A percentile compares a stretch with the other conserved stretches of the same genome.
phyloP scores from a whole-genome alignment of 495 filamentous ascomycete species.

The Annulohypoxylon bovei region DNA sequence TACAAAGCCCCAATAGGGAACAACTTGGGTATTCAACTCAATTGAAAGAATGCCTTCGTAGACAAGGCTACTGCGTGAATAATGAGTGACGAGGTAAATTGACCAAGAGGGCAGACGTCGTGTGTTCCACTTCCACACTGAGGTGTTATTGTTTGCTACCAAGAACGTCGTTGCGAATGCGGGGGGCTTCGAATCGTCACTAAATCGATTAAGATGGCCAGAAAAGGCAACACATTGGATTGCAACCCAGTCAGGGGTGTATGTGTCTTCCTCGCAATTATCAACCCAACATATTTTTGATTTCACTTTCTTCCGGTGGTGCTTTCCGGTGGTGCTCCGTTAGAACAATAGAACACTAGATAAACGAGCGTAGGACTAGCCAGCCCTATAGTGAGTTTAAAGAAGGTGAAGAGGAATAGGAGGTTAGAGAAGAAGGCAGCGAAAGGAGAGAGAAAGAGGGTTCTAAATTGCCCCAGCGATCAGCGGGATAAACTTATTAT shows the following conservation, averaged over 20 bases:
- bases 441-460: neutral
- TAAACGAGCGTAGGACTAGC: constrained; percentile 34
- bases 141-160: constrained; percentile 20
- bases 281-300: constrained; percentile 18
- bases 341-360: constrained; percentile 4
- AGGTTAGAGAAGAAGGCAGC: constrained; percentile 10
- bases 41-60: neutral
- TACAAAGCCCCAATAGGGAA: constrained; percentile 7
- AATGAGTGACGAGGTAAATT: constrained; percentile 25
- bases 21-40: neutral
- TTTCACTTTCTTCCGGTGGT: neutral
- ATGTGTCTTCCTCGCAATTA: constrained; percentile 8
- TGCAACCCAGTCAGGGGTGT: constrained; percentile 10
- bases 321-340: neutral
- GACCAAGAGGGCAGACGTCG: neutral
- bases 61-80: neutral
- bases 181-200: constrained; percentile 20
- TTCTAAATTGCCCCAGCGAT: constrained; percentile 5
- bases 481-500: constrained; percentile 6
- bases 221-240: constrained; percentile 24
- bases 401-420: constrained; percentile 4
- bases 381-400: constrained; percentile 16
- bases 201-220: constrained; percentile 30
- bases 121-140: neutral
- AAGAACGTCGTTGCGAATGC: constrained; percentile 25